phyloP scores from a whole-genome alignment of 2,329 filamentous ascomycete species.

The Thielaviopsis populi region DNA sequence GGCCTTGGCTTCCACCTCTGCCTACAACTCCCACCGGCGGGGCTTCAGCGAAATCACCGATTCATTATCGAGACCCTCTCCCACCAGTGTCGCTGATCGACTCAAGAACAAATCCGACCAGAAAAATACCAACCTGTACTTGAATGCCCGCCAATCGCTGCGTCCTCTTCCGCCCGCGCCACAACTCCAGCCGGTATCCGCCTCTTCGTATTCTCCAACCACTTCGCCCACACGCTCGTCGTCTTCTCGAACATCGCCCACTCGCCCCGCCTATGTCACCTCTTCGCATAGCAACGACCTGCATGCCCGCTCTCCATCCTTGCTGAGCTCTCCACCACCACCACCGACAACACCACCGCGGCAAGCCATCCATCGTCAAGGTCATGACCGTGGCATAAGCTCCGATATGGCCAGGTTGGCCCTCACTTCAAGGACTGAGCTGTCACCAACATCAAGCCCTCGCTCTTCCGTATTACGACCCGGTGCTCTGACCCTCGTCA shows the following conservation, averaged over 20 bases:
- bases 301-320: constrained; percentile 4
- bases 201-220: constrained; percentile 1
- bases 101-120: constrained; percentile 22
- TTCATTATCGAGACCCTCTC: constrained; percentile 28
- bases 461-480: constrained; percentile 45
- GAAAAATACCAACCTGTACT: constrained; percentile 50
- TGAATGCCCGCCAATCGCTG: constrained; percentile 59
- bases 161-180: constrained; percentile 58
- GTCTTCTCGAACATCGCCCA: constrained; percentile 13
- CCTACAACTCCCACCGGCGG: constrained; percentile 47
- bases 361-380: constrained; percentile 1
- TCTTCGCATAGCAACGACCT: not conserved
- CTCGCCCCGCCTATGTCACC: constrained; percentile 10
- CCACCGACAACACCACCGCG: constrained; percentile 12
- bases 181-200: constrained; percentile 21
- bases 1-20: constrained; percentile 40
- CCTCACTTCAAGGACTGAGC: constrained; percentile 29
- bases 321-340: constrained; percentile 2
- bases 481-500: constrained; percentile 14
- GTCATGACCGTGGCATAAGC: constrained; percentile 46
- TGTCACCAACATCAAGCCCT: constrained; percentile 28
- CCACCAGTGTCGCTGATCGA: constrained; percentile 10
- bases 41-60: constrained; percentile 58
- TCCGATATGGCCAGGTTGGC: constrained; percentile 45
- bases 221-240: constrained; percentile 14